phyloP scores from a whole-genome alignment of 2,329 filamentous ascomycete genomes.

The Penicillium sclerotiorum region DNA sequence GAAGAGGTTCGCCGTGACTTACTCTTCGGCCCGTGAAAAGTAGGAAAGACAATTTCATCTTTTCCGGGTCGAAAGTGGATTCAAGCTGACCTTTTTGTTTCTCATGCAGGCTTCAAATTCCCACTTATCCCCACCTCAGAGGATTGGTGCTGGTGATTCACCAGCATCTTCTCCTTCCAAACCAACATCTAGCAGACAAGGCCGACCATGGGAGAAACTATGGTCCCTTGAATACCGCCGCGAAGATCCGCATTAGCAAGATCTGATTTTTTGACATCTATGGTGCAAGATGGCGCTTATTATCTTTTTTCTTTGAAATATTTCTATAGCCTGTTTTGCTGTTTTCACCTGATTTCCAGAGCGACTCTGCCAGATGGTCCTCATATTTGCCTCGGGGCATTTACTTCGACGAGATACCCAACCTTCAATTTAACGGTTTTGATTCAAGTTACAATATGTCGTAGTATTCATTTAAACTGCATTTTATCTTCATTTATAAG shows the following conservation, averaged over 20 bases:
- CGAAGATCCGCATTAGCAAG: slow-evolving; percentile 28
- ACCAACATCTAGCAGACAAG: slow-evolving; percentile 29
- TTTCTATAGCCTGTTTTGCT: slow-evolving; percentile 2
- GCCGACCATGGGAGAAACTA: slow-evolving; percentile 46
- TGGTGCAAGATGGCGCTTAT: not conserved
- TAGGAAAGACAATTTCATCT: slow-evolving; percentile 23
- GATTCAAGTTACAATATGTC: no score
- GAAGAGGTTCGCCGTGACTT: slow-evolving; percentile 54
- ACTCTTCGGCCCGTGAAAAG: slow-evolving; percentile 46
- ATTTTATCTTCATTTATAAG: no score
- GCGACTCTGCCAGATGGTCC: not conserved
- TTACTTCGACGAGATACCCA: slow-evolving; percentile 23
- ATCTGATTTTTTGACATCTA: slow-evolving; percentile 5
- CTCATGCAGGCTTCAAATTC: not conserved
- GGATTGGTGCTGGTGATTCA: not conserved
- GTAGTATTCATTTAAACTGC: no score
- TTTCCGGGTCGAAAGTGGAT: slow-evolving; percentile 22
- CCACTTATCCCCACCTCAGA: not conserved
- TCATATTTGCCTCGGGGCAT: slow-evolving; percentile 8
- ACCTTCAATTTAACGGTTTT: no score
- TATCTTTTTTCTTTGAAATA: slow-evolving; percentile 6
- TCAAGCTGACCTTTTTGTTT: slow-evolving; percentile 7
- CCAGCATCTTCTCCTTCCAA: slow-evolving; percentile 27
- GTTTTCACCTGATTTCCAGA: not conserved
- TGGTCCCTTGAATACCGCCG: slow-evolving; percentile 48